Conservation (phyloP, 2,329 filamentous ascomycete genomes). For the Teratosphaeria epicoccoides region DNA sequence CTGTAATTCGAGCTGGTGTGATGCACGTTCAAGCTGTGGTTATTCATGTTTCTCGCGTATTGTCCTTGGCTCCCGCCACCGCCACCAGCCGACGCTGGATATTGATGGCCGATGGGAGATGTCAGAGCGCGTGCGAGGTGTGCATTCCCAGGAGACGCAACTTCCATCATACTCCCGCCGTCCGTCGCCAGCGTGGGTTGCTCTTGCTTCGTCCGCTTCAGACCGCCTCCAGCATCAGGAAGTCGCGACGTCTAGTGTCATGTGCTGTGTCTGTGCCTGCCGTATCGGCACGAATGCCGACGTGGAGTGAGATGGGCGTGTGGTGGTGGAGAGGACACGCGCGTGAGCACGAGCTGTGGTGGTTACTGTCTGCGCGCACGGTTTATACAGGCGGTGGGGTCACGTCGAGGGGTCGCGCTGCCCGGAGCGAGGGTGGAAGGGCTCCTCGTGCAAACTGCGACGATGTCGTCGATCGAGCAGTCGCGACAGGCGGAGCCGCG, state of each 20-base stretch:
- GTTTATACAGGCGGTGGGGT: neutral
- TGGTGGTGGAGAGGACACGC: neutral
- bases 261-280: neutral
- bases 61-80: neutral
- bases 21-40: constrained; percentile 23
- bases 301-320: neutral
- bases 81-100: neutral
- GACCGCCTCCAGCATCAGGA: neutral
- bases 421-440: neutral
- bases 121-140: constrained; percentile 1
- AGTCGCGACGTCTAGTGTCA: neutral
- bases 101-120: neutral
- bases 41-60: constrained; percentile 3
- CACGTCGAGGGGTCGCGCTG: neutral
- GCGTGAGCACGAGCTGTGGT: neutral
- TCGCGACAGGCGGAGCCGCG: neutral
- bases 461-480: neutral
- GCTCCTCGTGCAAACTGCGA: neutral
- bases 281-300: neutral
- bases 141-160: neutral
- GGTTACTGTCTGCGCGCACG: neutral
- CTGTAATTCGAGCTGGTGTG: constrained; percentile 38
- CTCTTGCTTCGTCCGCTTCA: neutral
- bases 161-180: neutral
- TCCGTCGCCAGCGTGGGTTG: neutral